Conservation (phyloP, 108 stramenopile genomes). For the Conticribra guillardii region DNA sequence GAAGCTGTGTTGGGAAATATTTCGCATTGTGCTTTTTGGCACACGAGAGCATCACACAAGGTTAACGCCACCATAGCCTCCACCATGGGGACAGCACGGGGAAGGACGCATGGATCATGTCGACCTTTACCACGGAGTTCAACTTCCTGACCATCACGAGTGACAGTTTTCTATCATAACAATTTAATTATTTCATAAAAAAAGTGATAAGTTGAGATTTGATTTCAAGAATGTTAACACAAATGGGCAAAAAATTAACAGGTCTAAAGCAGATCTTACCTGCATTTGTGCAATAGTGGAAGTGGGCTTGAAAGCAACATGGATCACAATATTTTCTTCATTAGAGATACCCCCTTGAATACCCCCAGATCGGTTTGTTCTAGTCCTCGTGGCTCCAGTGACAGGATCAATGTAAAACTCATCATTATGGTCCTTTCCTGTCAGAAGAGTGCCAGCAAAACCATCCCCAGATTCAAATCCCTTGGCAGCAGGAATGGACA, state of each 20-base stretch:
- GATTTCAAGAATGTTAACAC: no score
- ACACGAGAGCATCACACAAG: conserved; percentile 94
- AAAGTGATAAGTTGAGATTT: not conserved
- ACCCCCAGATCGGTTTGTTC: conserved; percentile 96
- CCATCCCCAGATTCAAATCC: conserved; percentile 99
- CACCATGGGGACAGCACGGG: conserved; percentile 96
- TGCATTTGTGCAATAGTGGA: conserved; percentile 94
- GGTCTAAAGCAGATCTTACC: conserved; percentile 52
- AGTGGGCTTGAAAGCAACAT: conserved; percentile 97
- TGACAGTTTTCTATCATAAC: conserved; percentile 83
- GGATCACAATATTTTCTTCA: conserved; percentile 95
- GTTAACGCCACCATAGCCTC: conserved; percentile 98
- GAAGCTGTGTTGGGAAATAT: conserved; percentile 76
- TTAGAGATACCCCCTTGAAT: conserved; percentile 99
- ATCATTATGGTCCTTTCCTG: conserved; percentile 98
- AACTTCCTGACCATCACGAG: conserved; percentile 93
- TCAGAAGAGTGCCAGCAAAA: conserved; percentile 93
- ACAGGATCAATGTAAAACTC: conserved; percentile 96
- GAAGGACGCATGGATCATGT: conserved; percentile 99
- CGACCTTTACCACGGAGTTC: conserved; percentile 96
- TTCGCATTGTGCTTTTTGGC: conserved; percentile 92
- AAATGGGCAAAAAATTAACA: no score
- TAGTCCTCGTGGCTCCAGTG: conserved; percentile 90
- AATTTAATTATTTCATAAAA: not conserved
- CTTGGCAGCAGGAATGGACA: conserved; percentile 99